These are phyloP conservation scores for Vanilla planifolia DNA, from an alignment of 106 monocot species.

Conservation along the genomic window DNA sequence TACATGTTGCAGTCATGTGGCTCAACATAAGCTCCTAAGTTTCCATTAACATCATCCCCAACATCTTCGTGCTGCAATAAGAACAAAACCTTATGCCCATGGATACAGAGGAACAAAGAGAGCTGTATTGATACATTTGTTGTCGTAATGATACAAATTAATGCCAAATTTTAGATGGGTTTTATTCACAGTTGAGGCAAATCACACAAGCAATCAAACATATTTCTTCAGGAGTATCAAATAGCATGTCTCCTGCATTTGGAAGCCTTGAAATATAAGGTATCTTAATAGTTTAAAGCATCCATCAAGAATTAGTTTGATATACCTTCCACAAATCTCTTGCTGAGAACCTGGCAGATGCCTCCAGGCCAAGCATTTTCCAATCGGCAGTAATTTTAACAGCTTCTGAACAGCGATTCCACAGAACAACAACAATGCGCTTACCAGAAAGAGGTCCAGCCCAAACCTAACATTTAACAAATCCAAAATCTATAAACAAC, in stretches of 20 bases:
- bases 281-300: no score
- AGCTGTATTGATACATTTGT: no score
- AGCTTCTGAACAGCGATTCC: conserved; percentile 73
- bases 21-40: conserved; percentile 44
- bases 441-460: conserved; percentile 73
- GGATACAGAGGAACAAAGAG: no score
- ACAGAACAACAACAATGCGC: conserved; percentile 51
- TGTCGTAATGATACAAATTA: no score
- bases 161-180: no score
- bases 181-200: no score
- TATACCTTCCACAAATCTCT: conserved; percentile 91
- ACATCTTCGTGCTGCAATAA: conserved; percentile 60
- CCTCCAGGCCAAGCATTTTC: conserved; percentile 55
- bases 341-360: conserved; percentile 38
- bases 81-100: neutral
- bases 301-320: no score
- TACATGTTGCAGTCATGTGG: conserved; percentile 83
- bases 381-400: conserved; percentile 52
- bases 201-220: no score
- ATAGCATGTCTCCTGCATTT: no score
- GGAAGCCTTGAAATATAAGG: no score
- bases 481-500: neutral
- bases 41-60: conserved; percentile 26
- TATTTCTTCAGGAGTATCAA: no score
- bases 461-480: conserved; percentile 62